Percentiles rank a stretch among this genome's conserved stretches.
These are phyloP conservation scores for Pseudogymnoascus sp. DNA, from an alignment of 2,329 filamentous ascomycete species.

Conservation along the genomic window DNA sequence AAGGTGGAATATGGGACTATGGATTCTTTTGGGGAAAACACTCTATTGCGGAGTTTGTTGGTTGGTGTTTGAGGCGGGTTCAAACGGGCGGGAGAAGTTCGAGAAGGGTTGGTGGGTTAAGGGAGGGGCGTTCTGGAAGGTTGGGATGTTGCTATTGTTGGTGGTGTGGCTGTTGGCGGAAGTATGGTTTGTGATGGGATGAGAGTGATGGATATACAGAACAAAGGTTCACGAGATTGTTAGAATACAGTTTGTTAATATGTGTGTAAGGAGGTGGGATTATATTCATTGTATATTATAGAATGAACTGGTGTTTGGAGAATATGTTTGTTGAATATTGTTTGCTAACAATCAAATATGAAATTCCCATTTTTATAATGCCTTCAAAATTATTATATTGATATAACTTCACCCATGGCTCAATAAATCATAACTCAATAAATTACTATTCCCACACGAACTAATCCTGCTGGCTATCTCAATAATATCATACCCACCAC, in stretches of 20 bases:
- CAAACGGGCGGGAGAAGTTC: too few species aligned
- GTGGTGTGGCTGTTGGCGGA: too few species aligned
- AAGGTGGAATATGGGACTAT: too few species aligned
- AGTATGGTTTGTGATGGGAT: too few species aligned
- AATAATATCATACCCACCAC: neutral
- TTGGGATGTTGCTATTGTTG: too few species aligned
- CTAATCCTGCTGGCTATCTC: neutral
- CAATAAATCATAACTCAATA: neutral
- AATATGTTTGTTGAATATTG: neutral
- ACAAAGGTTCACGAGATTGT: neutral
- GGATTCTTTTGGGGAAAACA: too few species aligned
- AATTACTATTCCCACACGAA: neutral
- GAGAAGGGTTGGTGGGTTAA: too few species aligned
- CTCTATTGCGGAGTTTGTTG: too few species aligned
- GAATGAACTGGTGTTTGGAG: neutral
- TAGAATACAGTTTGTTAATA: neutral
- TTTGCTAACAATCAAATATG: neutral
- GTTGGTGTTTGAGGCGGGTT: too few species aligned
- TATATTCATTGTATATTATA: neutral
- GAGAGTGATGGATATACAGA: neutral
- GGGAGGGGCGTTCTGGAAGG: too few species aligned
- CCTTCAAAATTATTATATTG: neutral
- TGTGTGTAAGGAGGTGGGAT: neutral
- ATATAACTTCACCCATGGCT: neutral
- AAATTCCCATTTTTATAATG: neutral